Base-by-base conservation (phyloP, 352 stramenopile species). In the Halophytophthora batemanensis region DNA sequence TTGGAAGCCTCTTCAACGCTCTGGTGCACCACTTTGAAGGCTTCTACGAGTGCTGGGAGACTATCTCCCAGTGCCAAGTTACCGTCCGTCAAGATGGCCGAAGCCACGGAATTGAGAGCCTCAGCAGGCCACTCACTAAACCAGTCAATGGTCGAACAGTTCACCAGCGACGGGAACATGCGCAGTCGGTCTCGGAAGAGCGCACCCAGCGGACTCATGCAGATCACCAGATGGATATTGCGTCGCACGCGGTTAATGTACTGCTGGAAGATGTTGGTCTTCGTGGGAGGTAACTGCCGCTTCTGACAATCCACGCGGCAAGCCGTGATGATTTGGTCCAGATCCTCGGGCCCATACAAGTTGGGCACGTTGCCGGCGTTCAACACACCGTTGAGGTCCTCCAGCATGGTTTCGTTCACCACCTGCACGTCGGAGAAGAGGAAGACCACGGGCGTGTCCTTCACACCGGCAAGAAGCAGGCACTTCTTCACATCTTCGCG, bases 331-430 rank as follows among this genome's bases (percentile, higher is more conserved):
- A 98, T 98, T 42, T 84, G 69, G 29, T 98, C 92, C 56, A 98
- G 76, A 43, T 98, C 93, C 48, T 98, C 93, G 0, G 83, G 68
- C 0, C 71, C 87, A 40, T 98, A 98, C 19, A 98, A 60, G 31
- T 98, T 98, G 1, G 93, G 93, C 5, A 98, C 86, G 45, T 97
- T 93, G 15, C 93, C 93, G n/a, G 87, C 86, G 62, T 98, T 98
- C n/a, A 98, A 69, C 17, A 98, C 78, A 21, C 87, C 88, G 53
- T 98, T 98, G 28, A 98, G 74, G 63, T 98, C 93, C 71, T 98
- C 93, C 1, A 98, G 71, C 90, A 98, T 98, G 1, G 87, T 93
- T 59, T 98, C 93, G 41, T 97, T 92, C 10, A 98, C 88, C 21
- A 98, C 95, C 64, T 98, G 91, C 1, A 96, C 90, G 46, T 98